Conservation (phyloP, 1,284 basidiomycete species). For the Inonotus obliquus region DNA sequence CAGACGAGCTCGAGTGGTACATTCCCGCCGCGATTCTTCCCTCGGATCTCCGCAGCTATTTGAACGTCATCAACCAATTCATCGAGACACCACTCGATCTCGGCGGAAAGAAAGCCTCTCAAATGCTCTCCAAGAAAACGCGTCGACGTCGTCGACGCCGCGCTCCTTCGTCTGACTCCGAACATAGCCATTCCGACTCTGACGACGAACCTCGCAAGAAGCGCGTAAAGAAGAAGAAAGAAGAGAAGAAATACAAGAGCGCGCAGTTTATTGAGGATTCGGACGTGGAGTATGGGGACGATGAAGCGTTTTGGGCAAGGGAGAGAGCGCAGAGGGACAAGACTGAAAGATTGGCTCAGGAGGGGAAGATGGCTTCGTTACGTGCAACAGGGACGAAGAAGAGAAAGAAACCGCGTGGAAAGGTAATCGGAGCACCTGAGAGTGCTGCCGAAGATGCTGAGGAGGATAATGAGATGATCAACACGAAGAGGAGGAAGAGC, state of each 20-base stretch:
- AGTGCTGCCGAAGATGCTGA: background rate
- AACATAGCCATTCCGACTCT: conserved; percentile 36
- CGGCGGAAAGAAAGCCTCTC: conserved; percentile 63
- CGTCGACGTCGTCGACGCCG: conserved; percentile 39
- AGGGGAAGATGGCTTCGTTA: conserved; percentile 51
- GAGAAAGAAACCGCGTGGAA: conserved; percentile 33
- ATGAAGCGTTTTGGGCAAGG: conserved; percentile 74
- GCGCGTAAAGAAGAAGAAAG: conserved; percentile 58
- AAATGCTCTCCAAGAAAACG: conserved; percentile 61
- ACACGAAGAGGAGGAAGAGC: conserved; percentile 6
- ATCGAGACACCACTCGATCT: conserved; percentile 71
- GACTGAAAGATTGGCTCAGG: conserved; percentile 43
- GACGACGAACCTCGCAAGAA: conserved; percentile 42
- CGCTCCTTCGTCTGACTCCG: conserved; percentile 41
- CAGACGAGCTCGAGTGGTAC: conserved; percentile 74
- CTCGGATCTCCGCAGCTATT: conserved; percentile 54
- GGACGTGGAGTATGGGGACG: conserved; percentile 73
- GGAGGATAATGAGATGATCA: background rate
- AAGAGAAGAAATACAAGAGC: conserved; percentile 76
- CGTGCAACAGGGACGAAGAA: conserved; percentile 66
- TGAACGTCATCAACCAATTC: conserved; percentile 74
- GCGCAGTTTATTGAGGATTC: conserved; percentile 90
- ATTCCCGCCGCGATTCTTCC: conserved; percentile 66
- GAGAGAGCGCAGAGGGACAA: conserved; percentile 56
- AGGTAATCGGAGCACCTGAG: conserved; percentile 13